Evolutionary conservation across 2,329 filamentous ascomycete species (phyloP).

Genomic region (Claviceps africana): DNA sequence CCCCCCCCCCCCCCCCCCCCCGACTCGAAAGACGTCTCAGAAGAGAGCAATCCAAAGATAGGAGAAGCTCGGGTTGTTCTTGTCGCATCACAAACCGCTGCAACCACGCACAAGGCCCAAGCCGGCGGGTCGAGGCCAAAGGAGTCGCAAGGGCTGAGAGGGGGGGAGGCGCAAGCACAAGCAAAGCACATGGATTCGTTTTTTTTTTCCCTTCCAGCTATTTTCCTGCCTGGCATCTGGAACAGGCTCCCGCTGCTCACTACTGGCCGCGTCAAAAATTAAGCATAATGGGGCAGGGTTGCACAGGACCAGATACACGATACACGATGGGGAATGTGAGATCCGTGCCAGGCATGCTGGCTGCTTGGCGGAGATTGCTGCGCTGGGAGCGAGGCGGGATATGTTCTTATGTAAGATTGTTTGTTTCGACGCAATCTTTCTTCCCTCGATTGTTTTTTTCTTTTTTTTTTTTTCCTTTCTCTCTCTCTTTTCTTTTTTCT

Average conservation of each 20-base stretch:
- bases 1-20: too few species aligned
- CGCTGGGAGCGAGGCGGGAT: too few species aligned
- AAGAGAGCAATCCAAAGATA: too few species aligned
- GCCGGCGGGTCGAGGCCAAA: too few species aligned
- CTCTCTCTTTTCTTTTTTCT: background rate
- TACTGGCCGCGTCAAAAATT: background rate
- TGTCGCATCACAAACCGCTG: too few species aligned
- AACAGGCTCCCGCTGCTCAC: too few species aligned
- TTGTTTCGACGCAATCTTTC: too few species aligned
- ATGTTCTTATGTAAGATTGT: background rate
- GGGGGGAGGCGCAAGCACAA: too few species aligned
- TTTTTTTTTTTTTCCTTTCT: background rate
- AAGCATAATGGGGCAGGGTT: background rate
- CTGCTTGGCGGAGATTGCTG: too few species aligned
- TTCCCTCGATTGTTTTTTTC: background rate
- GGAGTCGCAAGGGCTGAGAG: too few species aligned
- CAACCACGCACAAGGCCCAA: too few species aligned
- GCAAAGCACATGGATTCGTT: background rate
- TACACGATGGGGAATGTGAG: background rate
- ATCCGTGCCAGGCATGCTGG: background rate
- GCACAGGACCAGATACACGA: background rate
- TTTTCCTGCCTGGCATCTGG: background rate
- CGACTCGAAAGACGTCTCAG: conserved; percentile 1
- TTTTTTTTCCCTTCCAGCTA: background rate
- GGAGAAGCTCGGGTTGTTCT: too few species aligned